phyloP scores from a whole-genome alignment of 2,329 filamentous ascomycete genomes.

The Penicillium sp. region DNA sequence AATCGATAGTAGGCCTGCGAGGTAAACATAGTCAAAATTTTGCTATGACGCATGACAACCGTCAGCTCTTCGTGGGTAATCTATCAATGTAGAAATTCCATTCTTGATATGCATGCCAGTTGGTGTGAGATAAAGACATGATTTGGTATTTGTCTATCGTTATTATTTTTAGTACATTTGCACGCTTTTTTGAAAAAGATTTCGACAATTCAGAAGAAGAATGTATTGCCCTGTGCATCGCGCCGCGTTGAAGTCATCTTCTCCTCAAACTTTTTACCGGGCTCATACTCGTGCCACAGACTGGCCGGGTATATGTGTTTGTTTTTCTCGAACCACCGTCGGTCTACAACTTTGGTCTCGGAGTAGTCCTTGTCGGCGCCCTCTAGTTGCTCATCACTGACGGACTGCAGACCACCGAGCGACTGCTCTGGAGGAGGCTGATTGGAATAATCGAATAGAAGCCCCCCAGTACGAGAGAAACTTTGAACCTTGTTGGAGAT shows the following conservation, averaged over 20 bases:
- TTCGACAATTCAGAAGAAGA: conserved; percentile 67
- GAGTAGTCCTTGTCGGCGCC: conserved; percentile 76
- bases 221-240: conserved; percentile 86
- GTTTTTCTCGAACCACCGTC: conserved; percentile 94
- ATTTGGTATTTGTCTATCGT: conserved; percentile 10
- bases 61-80: no score
- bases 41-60: no score
- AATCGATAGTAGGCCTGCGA: no score
- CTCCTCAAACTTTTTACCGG: conserved; percentile 72
- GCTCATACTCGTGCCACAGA: conserved; percentile 93
- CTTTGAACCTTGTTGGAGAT: conserved; percentile 73
- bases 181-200: no score
- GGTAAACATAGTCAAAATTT: no score
- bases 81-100: no score
- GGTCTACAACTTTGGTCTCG: conserved; percentile 90
- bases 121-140: neutral
- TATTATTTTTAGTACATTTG: conserved; percentile 9
- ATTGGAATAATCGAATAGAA: conserved; percentile 75
- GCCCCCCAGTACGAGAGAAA: conserved; percentile 70
- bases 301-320: conserved; percentile 98
- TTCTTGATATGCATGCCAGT: no score
- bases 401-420: conserved; percentile 45
- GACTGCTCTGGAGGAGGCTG: conserved; percentile 36
- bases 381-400: conserved; percentile 64
- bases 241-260: conserved; percentile 71